Percentiles rank a stretch among this genome's conserved stretches.
phyloP scores from a whole-genome alignment of 2,329 filamentous ascomycete species.

The Orbilia brochopaga region DNA sequence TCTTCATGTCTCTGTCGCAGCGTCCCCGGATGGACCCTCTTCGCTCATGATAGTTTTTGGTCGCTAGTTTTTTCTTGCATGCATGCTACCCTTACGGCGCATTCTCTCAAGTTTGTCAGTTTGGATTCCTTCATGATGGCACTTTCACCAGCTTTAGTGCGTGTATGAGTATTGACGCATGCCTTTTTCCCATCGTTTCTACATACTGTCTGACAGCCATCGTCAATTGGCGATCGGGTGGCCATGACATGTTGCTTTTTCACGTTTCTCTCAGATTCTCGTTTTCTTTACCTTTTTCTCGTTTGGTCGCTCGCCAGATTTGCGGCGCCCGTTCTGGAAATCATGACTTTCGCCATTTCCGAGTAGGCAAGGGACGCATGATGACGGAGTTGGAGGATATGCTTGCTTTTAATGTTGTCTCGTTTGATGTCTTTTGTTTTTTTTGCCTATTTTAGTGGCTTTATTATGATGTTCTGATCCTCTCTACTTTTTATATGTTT shows the following conservation, averaged over 20 bases:
- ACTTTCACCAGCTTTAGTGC: no score
- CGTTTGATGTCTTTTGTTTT: slow-evolving; percentile 2
- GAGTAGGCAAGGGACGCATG: slow-evolving; percentile 36
- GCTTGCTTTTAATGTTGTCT: background rate
- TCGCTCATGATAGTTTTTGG: background rate
- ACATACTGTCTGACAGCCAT: background rate
- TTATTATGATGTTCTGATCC: background rate
- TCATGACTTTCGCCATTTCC: slow-evolving; percentile 17
- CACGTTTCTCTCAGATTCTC: background rate
- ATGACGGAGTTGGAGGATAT: slow-evolving; percentile 33
- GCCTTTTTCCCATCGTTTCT: background rate
- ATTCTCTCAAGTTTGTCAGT: no score
- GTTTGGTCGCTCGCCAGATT: background rate
- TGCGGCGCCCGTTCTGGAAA: slow-evolving; percentile 3
- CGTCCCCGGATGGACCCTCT: background rate
- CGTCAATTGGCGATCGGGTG: background rate
- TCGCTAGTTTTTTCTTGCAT: background rate
- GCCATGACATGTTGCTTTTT: background rate
- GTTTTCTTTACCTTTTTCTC: background rate
- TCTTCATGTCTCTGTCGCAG: background rate
- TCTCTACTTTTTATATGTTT: slow-evolving; percentile 7
- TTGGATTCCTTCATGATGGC: no score
- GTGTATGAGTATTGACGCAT: background rate
- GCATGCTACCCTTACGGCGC: background rate
- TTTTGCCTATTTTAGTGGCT: background rate